Percentiles rank a stretch among this genome's conserved stretches.
These are phyloP conservation scores for Apiospora koreana DNA, from an alignment of 2,329 filamentous ascomycete species.

Conservation along the genomic window DNA sequence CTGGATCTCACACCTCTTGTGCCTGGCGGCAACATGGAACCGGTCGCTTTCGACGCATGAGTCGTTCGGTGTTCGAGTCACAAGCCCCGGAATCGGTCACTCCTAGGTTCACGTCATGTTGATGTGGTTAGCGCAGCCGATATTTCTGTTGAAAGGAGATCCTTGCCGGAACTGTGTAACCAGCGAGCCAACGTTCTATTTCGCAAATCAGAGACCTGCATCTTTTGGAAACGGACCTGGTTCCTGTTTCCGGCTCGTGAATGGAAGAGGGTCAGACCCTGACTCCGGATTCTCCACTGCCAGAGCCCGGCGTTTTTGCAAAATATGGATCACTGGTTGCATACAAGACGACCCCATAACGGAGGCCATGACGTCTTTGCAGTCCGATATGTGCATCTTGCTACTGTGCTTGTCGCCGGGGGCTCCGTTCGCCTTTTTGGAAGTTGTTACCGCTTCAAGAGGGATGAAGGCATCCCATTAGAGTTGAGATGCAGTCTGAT, in stretches of 20 bases:
- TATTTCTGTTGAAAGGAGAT: neutral
- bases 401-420: neutral
- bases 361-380: neutral
- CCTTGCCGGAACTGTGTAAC: neutral
- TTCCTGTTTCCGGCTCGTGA: neutral
- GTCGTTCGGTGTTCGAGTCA: conserved; percentile 3
- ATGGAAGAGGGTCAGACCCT: neutral
- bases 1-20: neutral
- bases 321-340: neutral
- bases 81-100: neutral
- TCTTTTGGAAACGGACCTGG: neutral
- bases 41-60: neutral
- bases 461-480: neutral
- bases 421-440: too few relatives aligned
- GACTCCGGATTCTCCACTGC: neutral
- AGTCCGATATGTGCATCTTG: neutral
- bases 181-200: neutral
- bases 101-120: neutral
- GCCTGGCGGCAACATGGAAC: neutral
- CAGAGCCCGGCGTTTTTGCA: neutral
- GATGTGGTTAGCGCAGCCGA: neutral
- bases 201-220: neutral
- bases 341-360: neutral
- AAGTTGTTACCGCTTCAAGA: neutral
- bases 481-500: neutral